Percentiles rank a stretch among this genome's conserved stretches.
Conservation (phyloP, 164 flowering plant genomes). For the Chimonanthus praecox region DNA sequence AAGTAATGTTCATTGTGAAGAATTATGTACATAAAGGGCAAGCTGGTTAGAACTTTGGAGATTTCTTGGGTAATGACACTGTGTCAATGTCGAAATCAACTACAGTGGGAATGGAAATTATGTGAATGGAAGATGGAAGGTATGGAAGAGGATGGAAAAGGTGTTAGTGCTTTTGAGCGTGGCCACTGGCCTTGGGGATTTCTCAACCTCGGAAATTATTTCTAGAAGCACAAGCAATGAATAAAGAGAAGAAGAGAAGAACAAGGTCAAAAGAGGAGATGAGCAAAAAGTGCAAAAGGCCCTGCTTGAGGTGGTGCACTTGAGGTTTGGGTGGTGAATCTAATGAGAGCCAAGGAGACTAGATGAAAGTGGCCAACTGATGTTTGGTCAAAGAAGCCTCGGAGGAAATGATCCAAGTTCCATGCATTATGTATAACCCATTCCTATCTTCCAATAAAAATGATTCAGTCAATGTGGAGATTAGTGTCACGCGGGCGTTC, state of each 20-base stretch:
- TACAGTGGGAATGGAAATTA: slow-evolving; percentile 1
- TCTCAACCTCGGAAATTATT: slow-evolving; percentile 10
- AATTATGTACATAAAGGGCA: no score
- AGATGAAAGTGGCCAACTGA: no score
- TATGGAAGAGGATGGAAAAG: slow-evolving; percentile 2
- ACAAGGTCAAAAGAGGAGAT: slow-evolving; percentile 14
- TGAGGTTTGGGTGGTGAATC: background rate
- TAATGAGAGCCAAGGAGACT: slow-evolving; percentile 15
- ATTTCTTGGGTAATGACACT: no score
- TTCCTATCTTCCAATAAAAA: no score
- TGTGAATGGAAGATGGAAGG: background rate
- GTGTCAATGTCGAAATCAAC: background rate
- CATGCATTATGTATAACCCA: no score
- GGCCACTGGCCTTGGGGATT: slow-evolving; percentile 11
- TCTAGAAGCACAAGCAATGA: slow-evolving; percentile 8
- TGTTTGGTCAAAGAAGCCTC: no score
- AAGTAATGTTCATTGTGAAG: no score
- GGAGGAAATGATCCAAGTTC: no score
- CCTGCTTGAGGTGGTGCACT: slow-evolving; percentile 10
- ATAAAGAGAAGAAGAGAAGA: background rate
- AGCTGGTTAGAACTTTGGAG: no score
- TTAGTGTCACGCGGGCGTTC: no score
- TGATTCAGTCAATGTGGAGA: no score
- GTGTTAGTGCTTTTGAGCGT: slow-evolving; percentile 17
- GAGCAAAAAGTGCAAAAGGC: slow-evolving; percentile 11